phyloP scores from a whole-genome alignment of 495 filamentous ascomycete genomes.

The Penicillium angulare region DNA sequence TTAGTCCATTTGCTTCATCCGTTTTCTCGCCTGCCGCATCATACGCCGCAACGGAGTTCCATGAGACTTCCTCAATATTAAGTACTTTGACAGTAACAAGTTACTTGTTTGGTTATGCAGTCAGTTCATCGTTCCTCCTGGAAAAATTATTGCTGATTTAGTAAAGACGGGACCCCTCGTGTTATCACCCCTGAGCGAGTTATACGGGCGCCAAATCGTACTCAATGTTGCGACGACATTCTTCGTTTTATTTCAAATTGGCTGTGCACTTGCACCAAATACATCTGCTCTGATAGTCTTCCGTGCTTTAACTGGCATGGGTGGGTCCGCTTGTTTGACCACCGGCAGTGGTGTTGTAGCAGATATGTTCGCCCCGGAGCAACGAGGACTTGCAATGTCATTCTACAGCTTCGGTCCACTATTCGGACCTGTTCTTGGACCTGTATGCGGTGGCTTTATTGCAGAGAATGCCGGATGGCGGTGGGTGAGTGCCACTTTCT shows the following conservation, averaged over 20 bases:
- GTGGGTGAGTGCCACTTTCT: constrained; percentile 39
- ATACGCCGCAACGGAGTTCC: neutral
- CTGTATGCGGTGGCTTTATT: constrained; percentile 51
- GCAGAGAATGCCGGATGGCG: constrained; percentile 51
- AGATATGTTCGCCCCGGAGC: constrained; percentile 49
- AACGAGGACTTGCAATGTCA: constrained; percentile 45
- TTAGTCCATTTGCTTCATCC: constrained; percentile 9
- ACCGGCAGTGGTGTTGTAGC: constrained; percentile 54
- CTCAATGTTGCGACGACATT: constrained; percentile 10
- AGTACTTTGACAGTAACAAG: neutral
- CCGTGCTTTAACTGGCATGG: constrained; percentile 50
- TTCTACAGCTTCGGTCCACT: constrained; percentile 26
- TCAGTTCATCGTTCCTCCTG: neutral
- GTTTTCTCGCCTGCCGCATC: constrained; percentile 9
- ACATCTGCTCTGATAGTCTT: constrained; percentile 51
- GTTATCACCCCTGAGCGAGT: neutral
- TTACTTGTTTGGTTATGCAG: neutral
- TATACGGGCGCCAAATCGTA: neutral
- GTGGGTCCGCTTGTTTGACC: constrained; percentile 48
- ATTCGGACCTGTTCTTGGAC: constrained; percentile 51
- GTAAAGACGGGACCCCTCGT: neutral
- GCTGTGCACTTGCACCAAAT: constrained; percentile 45
- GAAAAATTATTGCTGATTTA: no score
- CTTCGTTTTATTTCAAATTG: constrained; percentile 52
- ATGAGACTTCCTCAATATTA: neutral